Evolutionary conservation across 108 stramenopile genomes (phyloP).

Genomic region (Mediolabrus comicus): DNA sequence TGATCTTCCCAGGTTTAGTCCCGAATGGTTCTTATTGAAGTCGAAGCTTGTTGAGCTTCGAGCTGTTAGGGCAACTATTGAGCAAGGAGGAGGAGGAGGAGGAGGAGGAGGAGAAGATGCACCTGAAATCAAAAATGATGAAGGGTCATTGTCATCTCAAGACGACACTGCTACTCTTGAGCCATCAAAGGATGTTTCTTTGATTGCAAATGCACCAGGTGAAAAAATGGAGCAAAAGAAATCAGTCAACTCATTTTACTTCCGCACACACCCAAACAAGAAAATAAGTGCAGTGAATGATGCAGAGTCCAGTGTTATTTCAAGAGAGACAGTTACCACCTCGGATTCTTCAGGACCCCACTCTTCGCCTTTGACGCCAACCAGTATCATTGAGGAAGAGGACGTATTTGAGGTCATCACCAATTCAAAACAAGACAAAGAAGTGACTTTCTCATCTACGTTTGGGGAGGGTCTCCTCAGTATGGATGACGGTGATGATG

Average conservation of each 20-base stretch:
- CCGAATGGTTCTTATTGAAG: background rate
- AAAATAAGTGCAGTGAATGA: background rate
- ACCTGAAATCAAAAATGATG: no score
- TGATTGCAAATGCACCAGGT: background rate
- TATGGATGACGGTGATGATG: conserved; percentile 11
- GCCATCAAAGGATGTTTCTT: background rate
- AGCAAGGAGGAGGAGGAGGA: no score
- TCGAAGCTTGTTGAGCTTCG: background rate
- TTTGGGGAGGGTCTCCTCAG: background rate
- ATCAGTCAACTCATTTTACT: background rate
- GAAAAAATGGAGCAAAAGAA: background rate
- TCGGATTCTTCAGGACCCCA: background rate
- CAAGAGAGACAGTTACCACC: background rate
- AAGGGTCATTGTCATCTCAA: background rate
- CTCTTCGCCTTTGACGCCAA: background rate
- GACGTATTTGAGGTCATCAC: background rate
- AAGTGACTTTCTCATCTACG: background rate
- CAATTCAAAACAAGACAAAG: background rate
- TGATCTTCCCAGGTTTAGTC: background rate
- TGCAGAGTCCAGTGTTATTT: background rate
- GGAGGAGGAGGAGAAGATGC: no score
- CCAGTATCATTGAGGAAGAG: background rate
- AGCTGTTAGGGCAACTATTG: background rate
- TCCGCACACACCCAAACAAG: background rate
- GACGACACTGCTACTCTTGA: background rate